These are phyloP conservation scores for Musa itinerans DNA, from an alignment of 176 grass and related monocot genomes.

Conservation along the genomic window DNA sequence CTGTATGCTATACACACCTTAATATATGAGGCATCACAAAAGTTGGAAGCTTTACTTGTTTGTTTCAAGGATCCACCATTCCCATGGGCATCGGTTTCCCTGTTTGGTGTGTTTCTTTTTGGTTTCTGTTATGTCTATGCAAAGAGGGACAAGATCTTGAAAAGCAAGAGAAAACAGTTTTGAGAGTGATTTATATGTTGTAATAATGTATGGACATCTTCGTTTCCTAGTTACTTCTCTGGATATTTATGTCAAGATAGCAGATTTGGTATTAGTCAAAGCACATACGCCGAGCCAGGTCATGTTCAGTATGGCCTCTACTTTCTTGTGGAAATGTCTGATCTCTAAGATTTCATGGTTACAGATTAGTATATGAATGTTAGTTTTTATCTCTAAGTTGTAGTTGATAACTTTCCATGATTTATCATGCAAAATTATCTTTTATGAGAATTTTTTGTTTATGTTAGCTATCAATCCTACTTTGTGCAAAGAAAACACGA, in stretches of 20 bases:
- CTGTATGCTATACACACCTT: constrained; percentile 69
- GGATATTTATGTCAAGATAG: background rate
- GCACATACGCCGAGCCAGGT: background rate
- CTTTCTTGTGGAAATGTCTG: background rate
- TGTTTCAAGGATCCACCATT: constrained; percentile 97
- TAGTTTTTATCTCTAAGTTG: too few relatives aligned
- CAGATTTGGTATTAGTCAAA: background rate
- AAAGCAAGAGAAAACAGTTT: constrained; percentile 16
- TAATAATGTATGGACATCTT: background rate
- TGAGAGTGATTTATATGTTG: background rate
- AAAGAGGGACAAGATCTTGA: constrained; percentile 12
- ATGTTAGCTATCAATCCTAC: too few relatives aligned
- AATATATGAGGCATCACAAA: constrained; percentile 73
- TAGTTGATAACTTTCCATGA: too few relatives aligned
- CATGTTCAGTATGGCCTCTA: background rate
- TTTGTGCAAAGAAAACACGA: too few relatives aligned
- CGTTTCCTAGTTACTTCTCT: background rate
- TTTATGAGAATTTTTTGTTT: too few relatives aligned
- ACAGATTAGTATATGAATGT: too few relatives aligned
- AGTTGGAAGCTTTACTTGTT: constrained; percentile 74
- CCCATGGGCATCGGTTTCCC: constrained; percentile 73
- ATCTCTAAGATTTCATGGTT: too few relatives aligned
- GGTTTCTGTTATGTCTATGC: constrained; percentile 55
- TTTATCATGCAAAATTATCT: too few relatives aligned
- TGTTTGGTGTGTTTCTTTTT: constrained; percentile 65